A percentile compares a stretch with the other conserved stretches of the same genome.
phyloP scores from a whole-genome alignment of 257 asterid species.

The Nicotiana obtusifolia region DNA sequence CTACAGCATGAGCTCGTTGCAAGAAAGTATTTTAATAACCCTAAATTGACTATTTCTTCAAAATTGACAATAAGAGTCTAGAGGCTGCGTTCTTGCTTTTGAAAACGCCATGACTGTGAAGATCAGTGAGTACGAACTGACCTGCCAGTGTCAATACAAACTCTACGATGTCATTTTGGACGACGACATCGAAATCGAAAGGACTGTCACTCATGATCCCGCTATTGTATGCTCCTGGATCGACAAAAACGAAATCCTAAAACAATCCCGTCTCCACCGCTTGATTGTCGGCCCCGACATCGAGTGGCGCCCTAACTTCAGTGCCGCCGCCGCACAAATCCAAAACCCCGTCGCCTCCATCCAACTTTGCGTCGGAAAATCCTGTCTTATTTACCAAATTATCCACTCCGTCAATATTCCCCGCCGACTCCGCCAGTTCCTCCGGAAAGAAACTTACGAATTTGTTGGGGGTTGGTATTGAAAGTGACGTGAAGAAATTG shows the following conservation, averaged over 20 bases:
- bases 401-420: conserved; percentile 29
- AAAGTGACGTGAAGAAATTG: conserved; percentile 35
- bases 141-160: conserved; percentile 13
- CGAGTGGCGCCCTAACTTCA: conserved; percentile 51
- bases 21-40: not conserved
- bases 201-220: conserved; percentile 34
- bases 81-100: not conserved
- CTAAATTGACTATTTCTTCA: not conserved
- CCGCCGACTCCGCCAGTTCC: conserved; percentile 27
- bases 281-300: conserved; percentile 41
- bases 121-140: not conserved
- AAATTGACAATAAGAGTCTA: not conserved
- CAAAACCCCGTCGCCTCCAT: conserved; percentile 42
- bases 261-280: conserved; percentile 12
- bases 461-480: conserved; percentile 50
- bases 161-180: conserved; percentile 29
- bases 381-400: conserved; percentile 44
- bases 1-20: too few relatives aligned
- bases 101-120: not conserved
- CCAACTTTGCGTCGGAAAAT: conserved; percentile 43
- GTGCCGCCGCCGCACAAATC: not conserved
- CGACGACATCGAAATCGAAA: conserved; percentile 27
- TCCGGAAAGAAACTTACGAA: conserved; percentile 20
- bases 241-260: conserved; percentile 16
- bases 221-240: conserved; percentile 31